phyloP scores from a whole-genome alignment of 148 eudicot species.

The Simmondsia chinensis region DNA sequence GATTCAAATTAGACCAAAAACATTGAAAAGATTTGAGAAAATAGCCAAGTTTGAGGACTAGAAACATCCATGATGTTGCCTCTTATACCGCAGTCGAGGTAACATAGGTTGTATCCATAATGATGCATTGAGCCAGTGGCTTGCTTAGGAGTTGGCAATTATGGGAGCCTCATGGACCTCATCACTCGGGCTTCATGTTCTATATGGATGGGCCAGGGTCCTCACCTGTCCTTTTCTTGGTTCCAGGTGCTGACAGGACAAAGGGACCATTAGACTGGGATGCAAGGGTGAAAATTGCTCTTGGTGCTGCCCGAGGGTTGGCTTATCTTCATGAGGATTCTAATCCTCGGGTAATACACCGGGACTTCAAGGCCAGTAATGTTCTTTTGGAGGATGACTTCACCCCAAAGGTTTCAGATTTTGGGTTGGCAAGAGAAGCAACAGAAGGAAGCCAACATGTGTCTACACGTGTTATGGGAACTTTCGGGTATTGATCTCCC shows the following conservation, averaged over 20 bases:
- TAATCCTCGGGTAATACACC: constrained; percentile 96
- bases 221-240: constrained; percentile 3
- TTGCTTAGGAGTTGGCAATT: too few relatives aligned
- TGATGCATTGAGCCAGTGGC: too few relatives aligned
- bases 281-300: constrained; percentile 91
- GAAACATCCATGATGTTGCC: too few relatives aligned
- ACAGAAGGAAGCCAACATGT: constrained; percentile 94
- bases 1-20: too few relatives aligned
- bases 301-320: constrained; percentile 97
- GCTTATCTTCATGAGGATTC: constrained; percentile 99
- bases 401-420: constrained; percentile 96
- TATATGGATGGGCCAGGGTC: neutral
- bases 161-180: too few relatives aligned
- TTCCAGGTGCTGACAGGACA: constrained; percentile 57
- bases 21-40: too few relatives aligned
- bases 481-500: constrained; percentile 73
- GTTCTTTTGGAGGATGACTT: constrained; percentile 85
- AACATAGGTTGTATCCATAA: too few relatives aligned
- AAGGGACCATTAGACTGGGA: constrained; percentile 89
- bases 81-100: too few relatives aligned
- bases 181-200: neutral
- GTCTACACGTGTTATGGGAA: constrained; percentile 99
- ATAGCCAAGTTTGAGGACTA: too few relatives aligned
- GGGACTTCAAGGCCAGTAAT: constrained; percentile 95
- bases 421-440: constrained; percentile 99